Evolutionary conservation across 495 filamentous ascomycete genomes (phyloP).

Genomic region (Melanomma pulvis-pyrius): DNA sequence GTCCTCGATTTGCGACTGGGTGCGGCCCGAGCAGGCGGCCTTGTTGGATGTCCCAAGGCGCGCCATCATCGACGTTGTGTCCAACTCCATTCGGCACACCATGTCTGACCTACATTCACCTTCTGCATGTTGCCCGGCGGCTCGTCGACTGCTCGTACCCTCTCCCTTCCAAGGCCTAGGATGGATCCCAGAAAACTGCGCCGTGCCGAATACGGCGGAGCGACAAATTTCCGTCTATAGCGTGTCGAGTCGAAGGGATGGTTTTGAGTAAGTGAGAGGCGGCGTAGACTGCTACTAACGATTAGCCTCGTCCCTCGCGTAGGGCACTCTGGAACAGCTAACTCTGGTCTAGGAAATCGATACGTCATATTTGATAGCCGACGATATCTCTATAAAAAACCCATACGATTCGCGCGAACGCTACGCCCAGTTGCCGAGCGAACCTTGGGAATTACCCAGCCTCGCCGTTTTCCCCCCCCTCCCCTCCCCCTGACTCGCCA

Average conservation of each 20-base stretch:
- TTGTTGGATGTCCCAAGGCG: constrained; percentile 17
- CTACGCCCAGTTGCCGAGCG: not conserved
- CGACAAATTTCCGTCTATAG: constrained; percentile 25
- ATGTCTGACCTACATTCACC: not conserved
- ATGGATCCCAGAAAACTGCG: not conserved
- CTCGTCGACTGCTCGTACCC: not conserved
- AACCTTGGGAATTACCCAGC: not conserved
- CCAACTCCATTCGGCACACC: not conserved
- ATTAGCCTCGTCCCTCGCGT: not conserved
- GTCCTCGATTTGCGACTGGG: constrained; percentile 29
- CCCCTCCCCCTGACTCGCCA: too few relatives aligned
- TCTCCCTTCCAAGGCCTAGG: not conserved
- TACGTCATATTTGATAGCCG: not conserved
- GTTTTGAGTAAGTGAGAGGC: not conserved
- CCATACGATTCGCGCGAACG: not conserved
- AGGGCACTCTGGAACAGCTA: not conserved
- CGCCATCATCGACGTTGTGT: not conserved
- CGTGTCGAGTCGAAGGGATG: not conserved
- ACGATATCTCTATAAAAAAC: not conserved
- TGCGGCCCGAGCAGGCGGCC: constrained; percentile 29
- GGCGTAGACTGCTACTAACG: not conserved
- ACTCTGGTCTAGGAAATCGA: not conserved
- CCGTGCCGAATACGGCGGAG: constrained; percentile 9
- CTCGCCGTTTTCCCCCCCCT: not conserved
- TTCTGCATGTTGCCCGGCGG: not conserved